A percentile compares a stretch with the other conserved stretches of the same genome.
phyloP scores from a whole-genome alignment of 371 early-diverging fungal genomes.

The Parasitella parasitica region DNA sequence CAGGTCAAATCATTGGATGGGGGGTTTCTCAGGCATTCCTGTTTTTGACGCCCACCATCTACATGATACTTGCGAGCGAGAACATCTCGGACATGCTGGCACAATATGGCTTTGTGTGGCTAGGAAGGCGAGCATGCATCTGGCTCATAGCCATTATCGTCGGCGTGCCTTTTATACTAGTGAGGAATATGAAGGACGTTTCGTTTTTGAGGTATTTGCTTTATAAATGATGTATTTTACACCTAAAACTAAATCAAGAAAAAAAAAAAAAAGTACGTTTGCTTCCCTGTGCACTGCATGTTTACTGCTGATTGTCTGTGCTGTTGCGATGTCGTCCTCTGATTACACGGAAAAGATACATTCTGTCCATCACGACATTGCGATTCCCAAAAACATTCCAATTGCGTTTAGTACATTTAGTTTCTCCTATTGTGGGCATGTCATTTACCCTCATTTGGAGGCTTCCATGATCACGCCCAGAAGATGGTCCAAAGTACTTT shows the following conservation, averaged over 20 bases:
- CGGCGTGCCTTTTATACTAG: slow-evolving; percentile 53
- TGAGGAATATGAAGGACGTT: slow-evolving; percentile 60
- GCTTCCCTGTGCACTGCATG: slow-evolving; percentile 53
- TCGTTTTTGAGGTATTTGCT: slow-evolving; percentile 49
- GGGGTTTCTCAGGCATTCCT: slow-evolving; percentile 68
- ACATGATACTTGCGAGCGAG: slow-evolving; percentile 73
- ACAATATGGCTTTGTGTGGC: slow-evolving; percentile 9
- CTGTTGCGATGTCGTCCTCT: slow-evolving; percentile 49
- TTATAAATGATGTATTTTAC: background rate
- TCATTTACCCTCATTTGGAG: slow-evolving; percentile 81
- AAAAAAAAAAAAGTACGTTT: slow-evolving; percentile 45
- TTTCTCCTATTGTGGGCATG: slow-evolving; percentile 79
- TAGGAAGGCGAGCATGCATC: slow-evolving; percentile 56
- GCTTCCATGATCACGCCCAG: slow-evolving; percentile 76
- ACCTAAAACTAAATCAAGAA: background rate
- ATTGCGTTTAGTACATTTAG: slow-evolving; percentile 65
- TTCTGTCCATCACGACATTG: slow-evolving; percentile 35
- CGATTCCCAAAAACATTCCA: slow-evolving; percentile 53
- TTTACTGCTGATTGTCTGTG: slow-evolving; percentile 42
- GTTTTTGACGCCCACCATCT: slow-evolving; percentile 70
- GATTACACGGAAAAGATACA: slow-evolving; percentile 20
- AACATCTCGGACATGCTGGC: slow-evolving; percentile 57
- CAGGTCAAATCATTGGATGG: slow-evolving; percentile 58
- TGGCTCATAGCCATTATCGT: slow-evolving; percentile 55
- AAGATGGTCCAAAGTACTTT: slow-evolving; percentile 69